Conservation (phyloP, 352 stramenopile genomes). For the Globisporangium cystogenes region DNA sequence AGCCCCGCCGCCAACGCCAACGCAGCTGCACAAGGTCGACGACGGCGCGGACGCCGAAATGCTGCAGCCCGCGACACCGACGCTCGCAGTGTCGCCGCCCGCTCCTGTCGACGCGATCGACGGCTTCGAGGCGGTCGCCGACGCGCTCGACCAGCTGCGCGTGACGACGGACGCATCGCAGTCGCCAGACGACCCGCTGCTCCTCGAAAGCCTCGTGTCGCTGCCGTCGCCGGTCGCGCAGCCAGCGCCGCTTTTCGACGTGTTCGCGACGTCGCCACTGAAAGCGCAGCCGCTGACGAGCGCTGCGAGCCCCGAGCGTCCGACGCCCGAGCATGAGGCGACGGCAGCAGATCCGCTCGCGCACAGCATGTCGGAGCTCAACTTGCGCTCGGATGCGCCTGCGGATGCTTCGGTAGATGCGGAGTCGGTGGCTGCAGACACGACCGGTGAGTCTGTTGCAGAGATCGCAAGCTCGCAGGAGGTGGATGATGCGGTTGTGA, state of each 20-base stretch:
- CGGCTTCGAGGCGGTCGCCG: neutral
- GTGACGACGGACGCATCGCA: neutral
- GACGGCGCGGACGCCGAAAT: neutral
- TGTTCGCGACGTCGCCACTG: constrained; percentile 3
- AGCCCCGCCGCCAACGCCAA: neutral
- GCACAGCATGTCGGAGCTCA: neutral
- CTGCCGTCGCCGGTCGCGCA: constrained; percentile 32
- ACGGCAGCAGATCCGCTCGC: neutral
- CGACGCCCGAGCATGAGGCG: neutral
- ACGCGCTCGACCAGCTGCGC: neutral
- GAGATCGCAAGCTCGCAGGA: too few relatives aligned
- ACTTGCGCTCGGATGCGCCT: neutral
- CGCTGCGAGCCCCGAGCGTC: neutral
- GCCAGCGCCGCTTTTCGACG: constrained; percentile 7
- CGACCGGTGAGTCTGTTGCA: neutral
- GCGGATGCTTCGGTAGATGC: neutral
- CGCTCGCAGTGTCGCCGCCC: constrained; percentile 5
- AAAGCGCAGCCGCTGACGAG: neutral
- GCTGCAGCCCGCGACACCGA: constrained; percentile 3
- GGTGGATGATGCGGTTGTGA: too few relatives aligned
- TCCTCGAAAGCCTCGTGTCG: constrained; percentile 23
- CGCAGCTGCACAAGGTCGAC: neutral
- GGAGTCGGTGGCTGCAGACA: neutral
- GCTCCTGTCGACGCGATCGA: neutral
- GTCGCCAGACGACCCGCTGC: too few relatives aligned